Conservation (phyloP, 2,329 filamentous ascomycete genomes). For the Ascochyta koolunga region DNA sequence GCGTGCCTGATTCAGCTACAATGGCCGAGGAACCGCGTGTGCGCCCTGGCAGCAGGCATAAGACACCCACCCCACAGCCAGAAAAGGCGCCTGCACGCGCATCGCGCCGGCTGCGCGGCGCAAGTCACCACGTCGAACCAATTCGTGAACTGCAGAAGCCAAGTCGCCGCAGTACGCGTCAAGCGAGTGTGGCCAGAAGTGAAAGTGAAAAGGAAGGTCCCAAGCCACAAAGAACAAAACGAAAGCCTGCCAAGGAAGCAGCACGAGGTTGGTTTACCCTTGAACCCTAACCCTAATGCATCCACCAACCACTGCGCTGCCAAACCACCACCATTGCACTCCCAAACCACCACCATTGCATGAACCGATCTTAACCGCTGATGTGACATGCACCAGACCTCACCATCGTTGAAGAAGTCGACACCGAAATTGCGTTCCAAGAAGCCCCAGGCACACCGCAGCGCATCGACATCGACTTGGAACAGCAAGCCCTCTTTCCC, state of each 20-base stretch:
- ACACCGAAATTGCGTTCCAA: conserved; percentile 29
- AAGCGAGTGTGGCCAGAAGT: conserved; percentile 38
- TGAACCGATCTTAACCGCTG: conserved; percentile 14
- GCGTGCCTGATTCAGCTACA: conserved; percentile 1
- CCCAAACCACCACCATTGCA: not conserved
- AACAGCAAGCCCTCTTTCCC: conserved; percentile 21
- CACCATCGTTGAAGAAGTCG: conserved; percentile 41
- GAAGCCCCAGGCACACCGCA: conserved; percentile 34
- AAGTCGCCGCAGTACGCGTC: conserved; percentile 35
- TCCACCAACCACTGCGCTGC: not conserved
- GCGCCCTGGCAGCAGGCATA: conserved; percentile 44
- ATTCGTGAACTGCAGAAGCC: conserved; percentile 25
- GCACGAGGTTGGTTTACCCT: conserved; percentile 36
- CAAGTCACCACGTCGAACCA: conserved; percentile 47
- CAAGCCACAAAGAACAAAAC: conserved; percentile 28
- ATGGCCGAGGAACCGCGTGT: conserved; percentile 45
- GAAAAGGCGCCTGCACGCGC: conserved; percentile 29
- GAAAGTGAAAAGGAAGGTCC: conserved; percentile 28
- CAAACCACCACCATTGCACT: not conserved
- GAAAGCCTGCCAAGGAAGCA: conserved; percentile 29
- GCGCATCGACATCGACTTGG: conserved; percentile 9
- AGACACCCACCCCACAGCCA: conserved; percentile 39
- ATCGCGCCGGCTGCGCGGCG: conserved; percentile 47
- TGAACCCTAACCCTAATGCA: conserved; percentile 2
- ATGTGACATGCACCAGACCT: conserved; percentile 34